These are phyloP conservation scores for Cucumis melo DNA, from an alignment of 306 rosid genomes.

Conservation along the genomic window DNA sequence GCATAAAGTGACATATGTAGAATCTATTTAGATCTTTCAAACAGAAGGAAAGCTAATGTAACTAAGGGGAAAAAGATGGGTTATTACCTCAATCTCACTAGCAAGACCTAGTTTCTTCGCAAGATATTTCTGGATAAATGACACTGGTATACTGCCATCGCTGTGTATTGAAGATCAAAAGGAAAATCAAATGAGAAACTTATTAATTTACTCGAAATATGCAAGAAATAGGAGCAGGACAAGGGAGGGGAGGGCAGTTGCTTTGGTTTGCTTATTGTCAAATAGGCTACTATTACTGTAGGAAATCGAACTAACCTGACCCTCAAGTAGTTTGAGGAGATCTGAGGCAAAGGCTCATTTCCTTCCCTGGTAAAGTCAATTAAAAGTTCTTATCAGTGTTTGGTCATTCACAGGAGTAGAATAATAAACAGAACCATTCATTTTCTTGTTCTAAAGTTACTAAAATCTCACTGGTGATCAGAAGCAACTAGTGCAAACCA, in stretches of 20 bases:
- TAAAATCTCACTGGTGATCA: conserved; percentile 11
- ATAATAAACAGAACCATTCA: conserved; percentile 6
- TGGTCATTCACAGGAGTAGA: background rate
- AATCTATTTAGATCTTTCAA: background rate
- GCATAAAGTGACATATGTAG: background rate
- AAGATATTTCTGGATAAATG: conserved; percentile 75
- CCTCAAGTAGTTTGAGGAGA: conserved; percentile 70
- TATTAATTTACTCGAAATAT: background rate
- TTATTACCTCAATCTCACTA: conserved; percentile 29
- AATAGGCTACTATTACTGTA: background rate
- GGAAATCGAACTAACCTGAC: conserved; percentile 44
- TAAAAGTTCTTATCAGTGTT: background rate
- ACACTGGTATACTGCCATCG: conserved; percentile 71
- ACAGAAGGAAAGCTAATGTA: background rate
- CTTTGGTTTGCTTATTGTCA: background rate
- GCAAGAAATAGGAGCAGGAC: background rate
- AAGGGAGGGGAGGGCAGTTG: background rate
- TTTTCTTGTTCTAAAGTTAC: background rate
- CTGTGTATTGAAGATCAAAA: conserved; percentile 20
- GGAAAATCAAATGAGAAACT: background rate
- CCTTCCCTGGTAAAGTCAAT: conserved; percentile 59
- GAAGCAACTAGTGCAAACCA: conserved; percentile 95
- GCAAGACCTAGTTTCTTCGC: conserved; percentile 69
- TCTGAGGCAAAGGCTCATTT: conserved; percentile 73
- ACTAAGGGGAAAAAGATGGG: background rate